phyloP scores from a whole-genome alignment of 257 asterid genomes.

The Solanum chilense region DNA sequence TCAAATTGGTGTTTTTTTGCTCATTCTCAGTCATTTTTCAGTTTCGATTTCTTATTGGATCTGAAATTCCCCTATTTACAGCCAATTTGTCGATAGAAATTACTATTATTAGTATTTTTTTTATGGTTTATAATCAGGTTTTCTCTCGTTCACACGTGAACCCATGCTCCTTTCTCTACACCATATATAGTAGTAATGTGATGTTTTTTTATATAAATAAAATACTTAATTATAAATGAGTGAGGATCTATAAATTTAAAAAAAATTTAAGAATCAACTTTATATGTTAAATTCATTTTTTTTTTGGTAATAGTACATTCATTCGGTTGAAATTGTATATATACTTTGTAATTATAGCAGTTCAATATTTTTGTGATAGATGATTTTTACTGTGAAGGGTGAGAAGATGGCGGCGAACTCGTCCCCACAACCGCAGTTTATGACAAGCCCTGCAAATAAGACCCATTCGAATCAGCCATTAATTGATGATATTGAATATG shows the following conservation, averaged over 20 bases:
- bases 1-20: not conserved
- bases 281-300: no score
- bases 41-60: not conserved
- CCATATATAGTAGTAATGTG: no score
- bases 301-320: not conserved
- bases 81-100: not conserved
- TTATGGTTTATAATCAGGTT: not conserved
- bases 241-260: not conserved
- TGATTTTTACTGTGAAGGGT: not conserved
- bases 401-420: conserved; percentile 49
- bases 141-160: not conserved
- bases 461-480: conserved; percentile 49
- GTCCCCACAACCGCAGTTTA: conserved; percentile 53
- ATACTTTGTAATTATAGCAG: not conserved
- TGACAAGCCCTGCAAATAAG: conserved; percentile 37
- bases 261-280: no score
- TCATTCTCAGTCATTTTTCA: not conserved
- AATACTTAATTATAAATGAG: not conserved
- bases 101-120: not conserved
- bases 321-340: not conserved
- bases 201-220: no score
- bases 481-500: conserved; percentile 65
- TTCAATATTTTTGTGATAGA: not conserved
- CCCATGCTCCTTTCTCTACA: not conserved
- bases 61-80: not conserved